A percentile compares a stretch with the other conserved stretches of the same genome.
Conservation (phyloP, 768 basidiomycete species). For the Amylocystis lapponica region DNA sequence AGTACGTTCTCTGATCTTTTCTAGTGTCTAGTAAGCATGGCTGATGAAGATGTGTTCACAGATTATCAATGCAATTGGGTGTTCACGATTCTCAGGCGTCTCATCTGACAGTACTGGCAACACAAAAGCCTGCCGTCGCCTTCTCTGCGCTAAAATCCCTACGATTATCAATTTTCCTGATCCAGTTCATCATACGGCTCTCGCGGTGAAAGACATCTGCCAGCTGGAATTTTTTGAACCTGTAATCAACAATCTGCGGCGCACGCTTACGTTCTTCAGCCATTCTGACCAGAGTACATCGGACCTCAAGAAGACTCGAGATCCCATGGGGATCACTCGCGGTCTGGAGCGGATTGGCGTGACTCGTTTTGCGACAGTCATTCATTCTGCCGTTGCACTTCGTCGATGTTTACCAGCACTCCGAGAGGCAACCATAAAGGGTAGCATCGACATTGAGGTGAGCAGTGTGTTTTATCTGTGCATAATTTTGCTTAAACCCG, state of each 20-base stretch:
- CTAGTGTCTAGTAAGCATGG: too few species aligned
- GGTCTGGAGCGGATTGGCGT: not conserved
- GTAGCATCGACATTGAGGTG: not conserved
- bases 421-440: not conserved
- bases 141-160: not conserved
- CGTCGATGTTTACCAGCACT: not conserved
- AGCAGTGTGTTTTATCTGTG: not conserved
- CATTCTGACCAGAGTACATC: not conserved
- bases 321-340: not conserved
- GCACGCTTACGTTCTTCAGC: not conserved
- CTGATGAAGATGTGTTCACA: not conserved
- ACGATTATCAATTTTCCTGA: slow-evolving; percentile 1
- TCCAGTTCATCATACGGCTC: not conserved
- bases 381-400: not conserved
- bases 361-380: not conserved
- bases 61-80: not conserved
- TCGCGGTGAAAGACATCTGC: not conserved
- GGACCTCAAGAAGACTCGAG: not conserved
- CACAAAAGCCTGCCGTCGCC: not conserved
- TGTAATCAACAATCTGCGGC: not conserved
- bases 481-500: too few species aligned
- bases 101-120: not conserved
- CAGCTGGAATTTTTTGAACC: not conserved
- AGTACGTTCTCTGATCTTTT: not conserved
- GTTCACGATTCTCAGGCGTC: not conserved